Base-by-base conservation (phyloP, 805 yeast species). In the Jamesozyma piceae region DNA sequence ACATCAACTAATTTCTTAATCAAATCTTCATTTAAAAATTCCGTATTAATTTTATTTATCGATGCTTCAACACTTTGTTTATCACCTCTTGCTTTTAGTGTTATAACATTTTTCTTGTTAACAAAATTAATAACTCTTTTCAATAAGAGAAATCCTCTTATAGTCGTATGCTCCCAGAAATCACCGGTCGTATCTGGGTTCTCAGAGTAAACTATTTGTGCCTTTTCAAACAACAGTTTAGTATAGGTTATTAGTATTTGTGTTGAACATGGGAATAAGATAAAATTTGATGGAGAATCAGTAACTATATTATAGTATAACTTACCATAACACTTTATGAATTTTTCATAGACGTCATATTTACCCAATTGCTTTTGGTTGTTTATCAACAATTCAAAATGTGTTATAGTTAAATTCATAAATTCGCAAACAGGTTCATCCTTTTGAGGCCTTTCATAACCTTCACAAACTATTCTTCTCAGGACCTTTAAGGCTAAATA, bases 401-500 rank as follows among this genome's bases (percentile, higher is more conserved):
- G 88, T 8, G 67, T 67, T 2, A 79, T 64, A 0, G 82, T 66
- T 0, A 71, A 41, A 21, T 67, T 69, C 57, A 86, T 67, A 47
- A 88, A 82, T 40, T 80, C 87, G 14, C 63, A 64, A 2, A 86
- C 72, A 13, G 63, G 44, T 38, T 60, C 61, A 42, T 74, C 75
- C 37, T 79, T 73, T 46, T 84, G 79, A 1, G 86, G 82, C 47
- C 74, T 71, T 37, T 81, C 86, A 50, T 73, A 80, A 0, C 95
- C 95, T 54, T 82, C 90, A 2, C 80, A 79, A 2, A 87, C 69
- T 17, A 83, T 70, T 47, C 95, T 69, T 50, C 95, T 69, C 26
- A 84, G 62, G 24, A 77, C 78, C 60, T 92, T 90, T 46, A 89
- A 69, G 28, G 87, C 73, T 38, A 85, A 57, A 58, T 89, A 88